phyloP scores from a whole-genome alignment of 2,329 filamentous ascomycete species.

The Fusarium sp. region DNA sequence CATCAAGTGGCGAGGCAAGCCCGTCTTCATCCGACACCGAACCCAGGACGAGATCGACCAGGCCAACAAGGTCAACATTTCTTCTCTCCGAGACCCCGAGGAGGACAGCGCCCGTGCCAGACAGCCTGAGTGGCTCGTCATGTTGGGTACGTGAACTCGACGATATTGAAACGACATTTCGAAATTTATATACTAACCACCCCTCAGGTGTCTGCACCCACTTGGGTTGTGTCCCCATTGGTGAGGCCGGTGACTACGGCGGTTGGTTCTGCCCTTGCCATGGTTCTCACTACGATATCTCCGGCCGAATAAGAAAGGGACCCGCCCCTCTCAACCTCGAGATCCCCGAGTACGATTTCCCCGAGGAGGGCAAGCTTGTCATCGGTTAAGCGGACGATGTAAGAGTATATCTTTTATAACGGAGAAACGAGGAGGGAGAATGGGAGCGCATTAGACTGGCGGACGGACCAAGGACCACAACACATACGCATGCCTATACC shows the following conservation, averaged over 20 bases:
- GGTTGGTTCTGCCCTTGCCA: conserved; percentile 99
- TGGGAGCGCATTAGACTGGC: conserved; percentile 44
- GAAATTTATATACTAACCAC: conserved; percentile 24
- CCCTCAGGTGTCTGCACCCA: conserved; percentile 93
- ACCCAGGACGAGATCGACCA: conserved; percentile 93
- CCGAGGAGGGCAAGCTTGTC: conserved; percentile 86
- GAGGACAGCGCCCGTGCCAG: conserved; percentile 92
- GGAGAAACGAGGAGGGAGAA: conserved; percentile 24
- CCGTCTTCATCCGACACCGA: conserved; percentile 99
- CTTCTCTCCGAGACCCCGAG: conserved; percentile 90
- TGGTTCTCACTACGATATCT: conserved; percentile 99
- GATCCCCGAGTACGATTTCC: conserved; percentile 92
- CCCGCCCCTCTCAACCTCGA: conserved; percentile 98
- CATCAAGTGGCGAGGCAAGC: conserved; percentile 99
- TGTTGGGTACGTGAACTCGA: conserved; percentile 77
- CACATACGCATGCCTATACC: conserved; percentile 26
- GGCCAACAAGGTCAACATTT: conserved; percentile 87
- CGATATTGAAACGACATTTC: neutral
- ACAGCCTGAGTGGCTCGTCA: conserved; percentile 98
- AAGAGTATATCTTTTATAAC: conserved; percentile 42
- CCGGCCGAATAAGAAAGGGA: conserved; percentile 96
- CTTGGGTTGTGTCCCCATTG: conserved; percentile 98
- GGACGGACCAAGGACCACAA: conserved; percentile 31
- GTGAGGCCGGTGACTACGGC: conserved; percentile 96
- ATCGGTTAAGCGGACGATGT: conserved; percentile 79